Percentiles rank a stretch among this genome's conserved stretches.
These are phyloP conservation scores for Pleurostoma richardsiae DNA, from an alignment of 2,329 filamentous ascomycete species.

Conservation along the genomic window DNA sequence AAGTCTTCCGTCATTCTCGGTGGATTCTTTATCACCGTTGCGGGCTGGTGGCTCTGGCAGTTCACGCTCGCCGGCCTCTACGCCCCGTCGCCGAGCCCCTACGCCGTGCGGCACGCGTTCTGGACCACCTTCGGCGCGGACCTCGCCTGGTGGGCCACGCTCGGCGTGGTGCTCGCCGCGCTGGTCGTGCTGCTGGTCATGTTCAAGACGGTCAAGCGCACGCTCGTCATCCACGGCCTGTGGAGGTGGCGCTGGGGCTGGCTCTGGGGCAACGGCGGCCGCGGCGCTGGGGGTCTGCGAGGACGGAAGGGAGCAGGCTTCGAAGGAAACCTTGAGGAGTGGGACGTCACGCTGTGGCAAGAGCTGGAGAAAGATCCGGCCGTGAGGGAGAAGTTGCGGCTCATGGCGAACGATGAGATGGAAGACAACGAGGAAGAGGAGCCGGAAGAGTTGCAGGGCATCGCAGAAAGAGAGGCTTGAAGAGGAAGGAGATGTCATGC, in stretches of 20 bases:
- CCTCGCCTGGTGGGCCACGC: constrained; percentile 67
- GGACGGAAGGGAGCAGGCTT: constrained; percentile 11
- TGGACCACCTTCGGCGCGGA: constrained; percentile 62
- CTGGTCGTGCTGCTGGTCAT: constrained; percentile 62
- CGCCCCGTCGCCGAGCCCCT: constrained; percentile 42
- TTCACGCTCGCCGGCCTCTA: constrained; percentile 65
- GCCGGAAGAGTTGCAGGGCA: neutral
- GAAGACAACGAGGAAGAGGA: constrained; percentile 16
- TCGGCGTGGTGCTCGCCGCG: constrained; percentile 58
- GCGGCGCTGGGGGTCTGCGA: constrained; percentile 4
- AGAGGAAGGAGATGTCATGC: too few relatives aligned
- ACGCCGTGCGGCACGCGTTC: constrained; percentile 66
- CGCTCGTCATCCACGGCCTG: constrained; percentile 36
- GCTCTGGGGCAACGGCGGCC: constrained; percentile 7
- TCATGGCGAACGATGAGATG: constrained; percentile 26
- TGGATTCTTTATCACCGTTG: constrained; percentile 52
- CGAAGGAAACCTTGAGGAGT: constrained; percentile 36
- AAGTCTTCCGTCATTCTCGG: constrained; percentile 61
- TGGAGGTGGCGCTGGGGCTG: constrained; percentile 32
- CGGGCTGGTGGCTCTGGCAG: constrained; percentile 72
- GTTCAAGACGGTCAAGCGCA: constrained; percentile 43
- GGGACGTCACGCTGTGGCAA: constrained; percentile 53
- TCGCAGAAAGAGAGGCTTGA: too few relatives aligned
- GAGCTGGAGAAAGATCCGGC: constrained; percentile 49
- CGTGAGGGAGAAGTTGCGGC: constrained; percentile 34